Percentiles rank a stretch among this genome's conserved stretches.
Conservation (phyloP, 2,329 filamentous ascomycete species). For the Beauveria asiatica region DNA sequence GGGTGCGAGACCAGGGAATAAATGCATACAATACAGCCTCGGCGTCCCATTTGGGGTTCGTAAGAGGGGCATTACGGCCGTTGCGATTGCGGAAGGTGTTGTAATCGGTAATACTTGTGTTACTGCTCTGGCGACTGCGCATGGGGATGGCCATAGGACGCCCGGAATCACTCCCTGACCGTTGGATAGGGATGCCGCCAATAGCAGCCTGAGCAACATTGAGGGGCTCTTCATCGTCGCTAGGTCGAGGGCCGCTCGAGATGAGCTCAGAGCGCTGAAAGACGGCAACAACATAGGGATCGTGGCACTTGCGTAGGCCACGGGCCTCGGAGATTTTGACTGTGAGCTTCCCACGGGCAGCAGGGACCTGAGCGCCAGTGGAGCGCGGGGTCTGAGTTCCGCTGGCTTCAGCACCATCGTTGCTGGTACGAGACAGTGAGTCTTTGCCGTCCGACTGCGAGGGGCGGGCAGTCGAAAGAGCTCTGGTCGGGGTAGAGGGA, state of each 20-base stretch:
- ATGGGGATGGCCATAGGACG: slow-evolving; percentile 90
- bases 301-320: slow-evolving; percentile 69
- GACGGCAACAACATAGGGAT: slow-evolving; percentile 92
- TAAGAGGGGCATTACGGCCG: slow-evolving; percentile 47
- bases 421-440: slow-evolving; percentile 29
- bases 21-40: slow-evolving; percentile 75
- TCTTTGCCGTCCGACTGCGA: slow-evolving; percentile 39
- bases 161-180: slow-evolving; percentile 72
- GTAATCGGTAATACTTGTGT: slow-evolving; percentile 71
- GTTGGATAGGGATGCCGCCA: slow-evolving; percentile 53
- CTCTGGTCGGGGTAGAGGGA: slow-evolving; percentile 80
- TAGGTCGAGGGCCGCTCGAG: slow-evolving; percentile 67
- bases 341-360: slow-evolving; percentile 77
- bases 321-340: slow-evolving; percentile 84
- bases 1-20: not conserved
- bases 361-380: slow-evolving; percentile 53
- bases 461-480: slow-evolving; percentile 59
- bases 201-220: slow-evolving; percentile 37
- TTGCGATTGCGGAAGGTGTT: slow-evolving; percentile 52
- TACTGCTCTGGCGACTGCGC: slow-evolving; percentile 93
- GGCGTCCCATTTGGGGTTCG: slow-evolving; percentile 90
- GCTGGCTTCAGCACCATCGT: slow-evolving; percentile 37
- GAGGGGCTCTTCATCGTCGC: slow-evolving; percentile 51
- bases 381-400: slow-evolving; percentile 46
- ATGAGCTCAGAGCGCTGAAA: slow-evolving; percentile 97